Evolutionary conservation across 805 yeast species (phyloP).

Genomic region (Schwanniomyces vanrijiae): DNA sequence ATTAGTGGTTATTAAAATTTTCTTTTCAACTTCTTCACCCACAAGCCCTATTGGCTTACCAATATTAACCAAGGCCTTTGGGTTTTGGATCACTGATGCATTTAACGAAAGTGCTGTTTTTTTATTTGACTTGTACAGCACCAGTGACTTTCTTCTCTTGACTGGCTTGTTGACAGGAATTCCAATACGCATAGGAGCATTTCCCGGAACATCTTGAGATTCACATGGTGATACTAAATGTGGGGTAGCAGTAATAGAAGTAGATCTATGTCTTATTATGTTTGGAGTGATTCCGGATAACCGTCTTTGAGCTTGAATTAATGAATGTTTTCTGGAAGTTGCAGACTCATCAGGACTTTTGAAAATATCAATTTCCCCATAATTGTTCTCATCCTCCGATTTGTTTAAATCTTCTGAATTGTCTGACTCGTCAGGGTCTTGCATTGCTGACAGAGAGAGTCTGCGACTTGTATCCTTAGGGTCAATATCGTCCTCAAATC

Average conservation of each 20-base stretch:
- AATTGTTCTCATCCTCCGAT: conserved; percentile 18
- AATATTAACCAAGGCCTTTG: neutral
- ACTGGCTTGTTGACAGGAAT: conserved; percentile 33
- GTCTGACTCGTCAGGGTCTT: conserved; percentile 2
- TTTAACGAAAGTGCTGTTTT: conserved; percentile 7
- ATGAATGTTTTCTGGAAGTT: conserved; percentile 25
- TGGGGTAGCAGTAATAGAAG: conserved; percentile 26
- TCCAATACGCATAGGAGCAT: conserved; percentile 36
- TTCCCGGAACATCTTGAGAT: conserved; percentile 6
- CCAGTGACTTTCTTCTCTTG: conserved; percentile 30
- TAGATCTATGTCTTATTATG: conserved; percentile 24
- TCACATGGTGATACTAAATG: conserved; percentile 6
- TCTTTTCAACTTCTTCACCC: conserved; percentile 6
- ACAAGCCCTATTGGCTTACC: neutral
- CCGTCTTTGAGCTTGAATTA: conserved; percentile 31
- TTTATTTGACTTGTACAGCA: conserved; percentile 8
- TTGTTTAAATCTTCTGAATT: conserved; percentile 7
- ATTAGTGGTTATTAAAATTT: conserved; percentile 6
- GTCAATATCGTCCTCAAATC: conserved; percentile 22
- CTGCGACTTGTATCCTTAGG: conserved; percentile 20
- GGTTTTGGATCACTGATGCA: conserved; percentile 4
- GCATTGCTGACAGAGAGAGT: neutral
- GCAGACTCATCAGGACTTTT: conserved; percentile 19
- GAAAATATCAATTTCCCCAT: conserved; percentile 26
- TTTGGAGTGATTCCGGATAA: conserved; percentile 34